Percentiles rank a stretch among this genome's conserved stretches.
These are phyloP conservation scores for Amaranthus palmeri DNA, from an alignment of 148 eudicot genomes.

Conservation along the genomic window DNA sequence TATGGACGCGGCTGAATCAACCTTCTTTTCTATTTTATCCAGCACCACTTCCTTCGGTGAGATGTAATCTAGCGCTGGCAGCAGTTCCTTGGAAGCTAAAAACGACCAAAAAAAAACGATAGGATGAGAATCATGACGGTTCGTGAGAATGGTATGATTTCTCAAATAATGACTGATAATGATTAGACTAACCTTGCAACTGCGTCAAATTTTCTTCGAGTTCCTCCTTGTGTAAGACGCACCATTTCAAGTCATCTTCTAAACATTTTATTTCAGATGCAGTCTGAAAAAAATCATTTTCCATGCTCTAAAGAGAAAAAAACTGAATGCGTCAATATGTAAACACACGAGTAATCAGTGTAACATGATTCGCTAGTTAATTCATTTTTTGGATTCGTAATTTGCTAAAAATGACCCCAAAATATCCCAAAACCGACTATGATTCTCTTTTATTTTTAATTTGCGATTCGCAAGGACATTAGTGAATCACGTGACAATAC, in stretches of 20 bases:
- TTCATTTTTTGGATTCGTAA: background rate
- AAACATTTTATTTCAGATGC: slow-evolving; percentile 15
- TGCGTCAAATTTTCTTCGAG: slow-evolving; percentile 22
- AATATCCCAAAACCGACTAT: no score
- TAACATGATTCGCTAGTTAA: no score
- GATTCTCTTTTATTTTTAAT: no score
- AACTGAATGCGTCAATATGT: no score
- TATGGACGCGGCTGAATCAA: slow-evolving; percentile 42
- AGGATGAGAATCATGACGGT: background rate
- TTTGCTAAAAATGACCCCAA: background rate
- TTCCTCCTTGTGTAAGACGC: background rate
- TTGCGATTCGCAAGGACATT: no score
- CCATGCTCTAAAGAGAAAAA: slow-evolving; percentile 37
- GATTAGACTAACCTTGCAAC: slow-evolving; percentile 38
- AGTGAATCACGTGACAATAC: no score
- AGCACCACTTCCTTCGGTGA: slow-evolving; percentile 28
- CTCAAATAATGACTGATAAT: background rate
- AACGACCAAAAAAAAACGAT: background rate
- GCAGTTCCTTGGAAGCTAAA: slow-evolving; percentile 28
- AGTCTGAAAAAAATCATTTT: slow-evolving; percentile 16
- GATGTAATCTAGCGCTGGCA: slow-evolving; percentile 2
- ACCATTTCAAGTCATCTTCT: slow-evolving; percentile 27
- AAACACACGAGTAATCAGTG: no score
- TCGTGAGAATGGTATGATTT: background rate
- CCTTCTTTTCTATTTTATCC: slow-evolving; percentile 31